phyloP scores from a whole-genome alignment of 2,329 filamentous ascomycete species.

The Calcarisporium arbuscula region DNA sequence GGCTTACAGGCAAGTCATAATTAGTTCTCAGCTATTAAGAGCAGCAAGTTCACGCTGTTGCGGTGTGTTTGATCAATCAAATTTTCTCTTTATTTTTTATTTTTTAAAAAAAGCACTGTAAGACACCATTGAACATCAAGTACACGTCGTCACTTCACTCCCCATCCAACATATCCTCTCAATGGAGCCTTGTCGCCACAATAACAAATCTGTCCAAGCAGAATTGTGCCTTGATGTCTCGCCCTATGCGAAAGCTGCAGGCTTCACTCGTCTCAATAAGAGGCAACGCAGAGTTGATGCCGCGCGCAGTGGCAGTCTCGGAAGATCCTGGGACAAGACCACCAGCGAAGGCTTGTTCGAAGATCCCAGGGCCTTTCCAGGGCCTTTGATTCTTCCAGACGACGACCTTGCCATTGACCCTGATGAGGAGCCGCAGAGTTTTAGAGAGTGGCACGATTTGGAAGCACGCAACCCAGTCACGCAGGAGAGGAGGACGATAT shows the following conservation, averaged over 20 bases:
- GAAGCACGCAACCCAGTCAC: constrained; percentile 44
- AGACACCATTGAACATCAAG: no score
- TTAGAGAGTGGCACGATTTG: constrained; percentile 41
- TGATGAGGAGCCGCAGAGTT: constrained; percentile 42
- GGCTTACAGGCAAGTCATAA: no score
- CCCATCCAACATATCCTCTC: no score
- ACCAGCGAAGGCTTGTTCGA: constrained; percentile 10
- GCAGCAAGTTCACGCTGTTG: no score
- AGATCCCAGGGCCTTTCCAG: constrained; percentile 41
- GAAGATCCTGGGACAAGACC: constrained; percentile 4
- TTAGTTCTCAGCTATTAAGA: no score
- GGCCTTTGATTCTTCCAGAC: constrained; percentile 50
- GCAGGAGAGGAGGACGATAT: constrained; percentile 39
- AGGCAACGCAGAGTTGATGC: constrained; percentile 23
- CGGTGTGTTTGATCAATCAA: no score
- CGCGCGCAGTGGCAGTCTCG: constrained; percentile 16
- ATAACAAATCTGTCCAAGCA: no score
- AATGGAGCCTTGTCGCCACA: no score
- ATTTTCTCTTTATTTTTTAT: no score
- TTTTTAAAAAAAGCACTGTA: no score
- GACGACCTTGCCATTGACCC: constrained; percentile 53
- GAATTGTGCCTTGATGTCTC: constrained; percentile 5
- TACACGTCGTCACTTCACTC: no score
- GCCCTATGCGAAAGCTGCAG: constrained; percentile 7
- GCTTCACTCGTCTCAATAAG: constrained; percentile 21